Conservation (phyloP, 2,329 filamentous ascomycete species). For the Aquanectria penicillioides region DNA sequence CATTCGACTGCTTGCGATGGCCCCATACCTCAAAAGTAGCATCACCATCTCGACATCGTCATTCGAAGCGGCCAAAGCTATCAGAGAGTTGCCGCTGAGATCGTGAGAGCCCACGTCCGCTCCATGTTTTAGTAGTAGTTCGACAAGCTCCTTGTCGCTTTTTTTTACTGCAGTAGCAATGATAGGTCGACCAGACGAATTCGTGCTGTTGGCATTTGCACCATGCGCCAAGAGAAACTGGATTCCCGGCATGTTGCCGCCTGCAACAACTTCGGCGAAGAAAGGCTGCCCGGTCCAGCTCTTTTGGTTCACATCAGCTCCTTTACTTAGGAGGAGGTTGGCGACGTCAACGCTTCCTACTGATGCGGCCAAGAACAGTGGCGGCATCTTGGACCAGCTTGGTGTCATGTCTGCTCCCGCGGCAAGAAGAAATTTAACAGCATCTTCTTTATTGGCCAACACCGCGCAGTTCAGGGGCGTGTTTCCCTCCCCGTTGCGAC, state of each 20-base stretch:
- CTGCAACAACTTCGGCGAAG: conserved; percentile 43
- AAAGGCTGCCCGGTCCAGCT: conserved; percentile 43
- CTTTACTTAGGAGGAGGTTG: conserved; percentile 41
- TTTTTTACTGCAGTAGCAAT: conserved; percentile 44
- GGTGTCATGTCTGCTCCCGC: conserved; percentile 43
- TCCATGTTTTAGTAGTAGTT: conserved; percentile 47
- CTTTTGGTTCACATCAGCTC: conserved; percentile 44
- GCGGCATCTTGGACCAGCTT: conserved; percentile 41
- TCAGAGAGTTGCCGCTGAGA: conserved; percentile 42
- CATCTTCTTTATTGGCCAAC: conserved; percentile 43
- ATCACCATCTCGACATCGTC: conserved; percentile 44
- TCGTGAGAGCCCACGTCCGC: conserved; percentile 47
- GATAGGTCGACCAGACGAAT: conserved; percentile 38
- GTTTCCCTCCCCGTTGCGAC: conserved; percentile 48
- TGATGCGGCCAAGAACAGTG: conserved; percentile 47
- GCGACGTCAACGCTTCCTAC: conserved; percentile 42
- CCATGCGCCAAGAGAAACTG: conserved; percentile 44
- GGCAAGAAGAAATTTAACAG: conserved; percentile 46
- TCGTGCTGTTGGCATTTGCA: conserved; percentile 41
- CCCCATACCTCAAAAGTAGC: conserved; percentile 48
- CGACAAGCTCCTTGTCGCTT: conserved; percentile 39
- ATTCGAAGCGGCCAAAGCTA: conserved; percentile 43
- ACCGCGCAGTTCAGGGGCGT: conserved; percentile 49
- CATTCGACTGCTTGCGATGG: conserved; percentile 42
- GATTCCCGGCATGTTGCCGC: conserved; percentile 40